Evolutionary conservation across 1,139 yeast species (phyloP), one percentile per base, ranked within the genome.

Genomic region (Taphrina pruni): DNA sequence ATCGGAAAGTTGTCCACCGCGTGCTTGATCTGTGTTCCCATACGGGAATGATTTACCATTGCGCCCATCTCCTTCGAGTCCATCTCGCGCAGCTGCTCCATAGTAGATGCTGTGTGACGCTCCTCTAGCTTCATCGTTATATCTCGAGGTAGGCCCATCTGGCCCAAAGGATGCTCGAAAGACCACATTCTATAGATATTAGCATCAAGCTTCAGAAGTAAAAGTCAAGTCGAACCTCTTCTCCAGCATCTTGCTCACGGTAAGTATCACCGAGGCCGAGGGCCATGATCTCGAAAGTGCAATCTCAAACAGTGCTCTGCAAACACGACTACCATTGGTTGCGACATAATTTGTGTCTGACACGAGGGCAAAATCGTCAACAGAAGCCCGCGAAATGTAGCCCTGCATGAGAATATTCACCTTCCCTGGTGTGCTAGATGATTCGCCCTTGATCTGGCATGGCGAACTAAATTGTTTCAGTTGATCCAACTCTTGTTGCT

Each of bases 321-420:
- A 86, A 46, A 95, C 94, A 81, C 99, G 87, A 0, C 94, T 92
- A 1, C 98, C 85, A 75, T 95, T 95, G 76, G 95, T 99, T 0
- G 98, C 97, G 70, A 95, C 96, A 77, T 94, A 95, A 72, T 90
- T 89, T 54, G 92, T 84, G 78, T 95, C 99, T 0, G 97, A 90
- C 1, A 86, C 82, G 72, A 95, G 81, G 0, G 97, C 87, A 72
- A 92, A 97, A 73, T 84, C 85, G 17, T 75, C 74, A 50, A 93
- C 85, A 11, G 78, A 75, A 0, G 92, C 87, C 71, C 87, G 87
- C 0, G 98, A 91, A 41, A 95, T 89, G 76, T 84, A 95, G 0
- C 97, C 88, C 77, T 95, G 99, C 46, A 95, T 81, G 62, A 95
- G 82, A 61, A 93, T 85, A 74, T 94, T 93, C 0, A 97, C 90